Conservation (phyloP, 1,284 basidiomycete species). For the Pyrrhoderma noxium region DNA sequence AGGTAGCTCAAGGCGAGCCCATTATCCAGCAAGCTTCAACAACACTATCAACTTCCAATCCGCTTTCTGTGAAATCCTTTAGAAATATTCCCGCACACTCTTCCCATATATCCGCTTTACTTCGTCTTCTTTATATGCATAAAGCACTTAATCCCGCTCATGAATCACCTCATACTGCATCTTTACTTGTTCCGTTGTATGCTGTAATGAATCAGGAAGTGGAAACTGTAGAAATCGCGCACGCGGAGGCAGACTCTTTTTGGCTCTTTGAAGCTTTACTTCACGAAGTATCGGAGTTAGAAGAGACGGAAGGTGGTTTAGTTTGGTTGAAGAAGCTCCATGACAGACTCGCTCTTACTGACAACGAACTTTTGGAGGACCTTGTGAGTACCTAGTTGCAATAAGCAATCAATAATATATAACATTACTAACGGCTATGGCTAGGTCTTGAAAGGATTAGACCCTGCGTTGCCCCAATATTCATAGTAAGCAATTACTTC, state of each 20-base stretch:
- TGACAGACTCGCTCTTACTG: conserved; percentile 56
- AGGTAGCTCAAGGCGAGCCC: conserved; percentile 28
- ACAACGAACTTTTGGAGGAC: conserved; percentile 51
- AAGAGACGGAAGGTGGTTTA: conserved; percentile 54
- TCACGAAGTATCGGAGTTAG: conserved; percentile 63
- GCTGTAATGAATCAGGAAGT: conserved; percentile 53
- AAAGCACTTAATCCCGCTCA: conserved; percentile 65
- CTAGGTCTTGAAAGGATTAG: conserved; percentile 54
- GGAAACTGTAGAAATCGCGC: conserved; percentile 50
- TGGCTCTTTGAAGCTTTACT: conserved; percentile 73
- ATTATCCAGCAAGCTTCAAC: conserved; percentile 12
- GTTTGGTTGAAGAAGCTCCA: conserved; percentile 59
- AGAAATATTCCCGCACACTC: conserved; percentile 43
- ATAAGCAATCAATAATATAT: neutral
- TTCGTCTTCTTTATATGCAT: conserved; percentile 69
- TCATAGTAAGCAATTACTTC: conserved; percentile 53
- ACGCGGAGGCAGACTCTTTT: conserved; percentile 73
- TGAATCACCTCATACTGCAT: conserved; percentile 57
- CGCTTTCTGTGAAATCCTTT: conserved; percentile 44
- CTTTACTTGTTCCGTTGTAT: conserved; percentile 64
- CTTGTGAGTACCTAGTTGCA: conserved; percentile 39
- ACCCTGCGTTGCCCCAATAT: conserved; percentile 69
- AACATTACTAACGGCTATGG: too few species aligned
- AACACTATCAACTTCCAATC: conserved; percentile 35
- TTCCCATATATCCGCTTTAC: conserved; percentile 54